Conservation (phyloP, 2,329 filamentous ascomycete species). For the Paecilomyces sp. region DNA sequence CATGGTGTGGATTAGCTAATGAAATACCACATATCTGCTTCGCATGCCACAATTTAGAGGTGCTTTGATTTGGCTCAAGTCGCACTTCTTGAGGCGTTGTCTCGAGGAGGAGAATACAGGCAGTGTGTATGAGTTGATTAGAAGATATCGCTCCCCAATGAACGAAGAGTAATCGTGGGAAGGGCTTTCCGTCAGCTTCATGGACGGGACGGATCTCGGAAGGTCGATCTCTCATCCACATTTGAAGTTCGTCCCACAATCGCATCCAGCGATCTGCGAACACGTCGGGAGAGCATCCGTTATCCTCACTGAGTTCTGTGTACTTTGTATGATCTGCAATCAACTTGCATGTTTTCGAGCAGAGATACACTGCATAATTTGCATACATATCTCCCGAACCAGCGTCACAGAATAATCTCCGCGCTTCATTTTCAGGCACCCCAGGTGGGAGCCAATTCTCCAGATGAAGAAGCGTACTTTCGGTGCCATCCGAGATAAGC, state of each 20-base stretch:
- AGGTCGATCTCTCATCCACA: conserved; percentile 43
- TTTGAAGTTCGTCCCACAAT: conserved; percentile 46
- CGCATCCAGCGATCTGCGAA: conserved; percentile 41
- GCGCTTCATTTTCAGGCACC: conserved; percentile 28
- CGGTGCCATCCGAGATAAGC: conserved; percentile 46
- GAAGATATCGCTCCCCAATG: conserved; percentile 51
- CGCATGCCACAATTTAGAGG: conserved; percentile 49
- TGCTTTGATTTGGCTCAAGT: conserved; percentile 10
- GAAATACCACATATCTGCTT: conserved; percentile 51
- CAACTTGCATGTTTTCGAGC: conserved; percentile 46
- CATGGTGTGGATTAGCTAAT: conserved; percentile 48
- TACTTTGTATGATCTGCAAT: conserved; percentile 44
- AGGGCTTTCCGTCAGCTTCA: conserved; percentile 38
- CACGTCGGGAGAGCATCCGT: conserved; percentile 34
- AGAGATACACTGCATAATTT: conserved; percentile 54
- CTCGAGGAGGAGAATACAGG: conserved; percentile 46
- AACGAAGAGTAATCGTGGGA: conserved; percentile 47
- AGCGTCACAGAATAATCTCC: conserved; percentile 29
- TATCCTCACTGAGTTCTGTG: conserved; percentile 41
- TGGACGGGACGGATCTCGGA: conserved; percentile 41
- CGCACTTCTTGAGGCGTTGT: conserved; percentile 31
- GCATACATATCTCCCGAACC: conserved; percentile 49
- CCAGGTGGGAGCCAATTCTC: conserved; percentile 42
- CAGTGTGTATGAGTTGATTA: conserved; percentile 52
- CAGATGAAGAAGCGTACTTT: conserved; percentile 44